Evolutionary conservation across 2,329 filamentous ascomycete genomes (phyloP).

Genomic region (Shiraia sp.): DNA sequence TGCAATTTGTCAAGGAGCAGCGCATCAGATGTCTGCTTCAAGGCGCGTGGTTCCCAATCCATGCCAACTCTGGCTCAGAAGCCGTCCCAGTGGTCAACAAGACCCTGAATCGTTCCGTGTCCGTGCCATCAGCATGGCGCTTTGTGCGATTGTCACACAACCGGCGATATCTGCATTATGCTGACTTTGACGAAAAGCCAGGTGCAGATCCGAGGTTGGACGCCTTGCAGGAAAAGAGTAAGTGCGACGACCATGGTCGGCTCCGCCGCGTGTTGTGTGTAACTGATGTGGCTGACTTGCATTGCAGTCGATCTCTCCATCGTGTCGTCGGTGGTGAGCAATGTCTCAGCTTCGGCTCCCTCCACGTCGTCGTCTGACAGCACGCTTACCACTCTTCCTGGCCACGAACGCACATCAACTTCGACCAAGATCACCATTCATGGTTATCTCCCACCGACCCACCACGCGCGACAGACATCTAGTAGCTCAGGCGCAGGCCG

Average conservation of each 20-base stretch:
- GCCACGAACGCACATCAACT: slow-evolving; percentile 37
- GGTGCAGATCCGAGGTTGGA: slow-evolving; percentile 72
- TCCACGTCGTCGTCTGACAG: slow-evolving; percentile 54
- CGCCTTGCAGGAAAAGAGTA: slow-evolving; percentile 72
- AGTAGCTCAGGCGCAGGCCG: slow-evolving; percentile 36
- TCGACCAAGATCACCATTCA: slow-evolving; percentile 92
- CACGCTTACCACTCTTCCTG: slow-evolving; percentile 48
- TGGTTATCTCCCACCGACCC: slow-evolving; percentile 60
- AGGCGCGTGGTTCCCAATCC: slow-evolving; percentile 81
- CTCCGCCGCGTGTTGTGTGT: slow-evolving; percentile 15
- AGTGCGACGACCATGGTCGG: slow-evolving; percentile 26
- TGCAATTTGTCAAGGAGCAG: slow-evolving; percentile 97
- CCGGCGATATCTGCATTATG: slow-evolving; percentile 85
- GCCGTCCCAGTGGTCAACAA: slow-evolving; percentile 50
- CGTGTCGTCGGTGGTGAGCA: slow-evolving; percentile 92
- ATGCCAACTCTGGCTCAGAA: slow-evolving; percentile 56
- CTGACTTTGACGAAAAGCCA: slow-evolving; percentile 73
- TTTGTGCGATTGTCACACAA: slow-evolving; percentile 92
- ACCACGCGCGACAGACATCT: slow-evolving; percentile 32
- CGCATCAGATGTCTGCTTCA: slow-evolving; percentile 85
- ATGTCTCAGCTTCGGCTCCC: slow-evolving; percentile 70
- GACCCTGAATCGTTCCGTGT: slow-evolving; percentile 45
- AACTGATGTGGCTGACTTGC: slow-evolving; percentile 33
- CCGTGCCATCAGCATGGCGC: slow-evolving; percentile 66
- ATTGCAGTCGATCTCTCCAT: slow-evolving; percentile 73